phyloP scores from a whole-genome alignment of 1,284 basidiomycete species.

The Ustilago hordei region DNA sequence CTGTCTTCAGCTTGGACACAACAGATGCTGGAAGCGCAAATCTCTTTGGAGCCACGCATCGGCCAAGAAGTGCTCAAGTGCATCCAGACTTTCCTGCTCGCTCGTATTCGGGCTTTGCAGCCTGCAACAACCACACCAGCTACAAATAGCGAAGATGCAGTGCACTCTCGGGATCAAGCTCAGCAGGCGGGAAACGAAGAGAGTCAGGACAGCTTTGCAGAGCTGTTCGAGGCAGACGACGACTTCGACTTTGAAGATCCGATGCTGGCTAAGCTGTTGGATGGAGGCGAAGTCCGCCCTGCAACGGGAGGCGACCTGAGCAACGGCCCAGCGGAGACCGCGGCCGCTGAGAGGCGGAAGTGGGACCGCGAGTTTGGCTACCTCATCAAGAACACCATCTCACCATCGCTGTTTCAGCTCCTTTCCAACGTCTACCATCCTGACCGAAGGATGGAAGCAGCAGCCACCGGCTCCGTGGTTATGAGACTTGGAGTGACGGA shows the following conservation, averaged over 20 bases:
- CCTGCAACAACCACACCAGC: slow-evolving; percentile 70
- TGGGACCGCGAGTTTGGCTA: slow-evolving; percentile 65
- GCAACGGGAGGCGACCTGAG: slow-evolving; percentile 66
- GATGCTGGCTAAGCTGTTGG: slow-evolving; percentile 74
- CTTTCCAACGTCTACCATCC: slow-evolving; percentile 74
- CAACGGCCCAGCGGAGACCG: slow-evolving; percentile 67
- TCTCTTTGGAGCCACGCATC: slow-evolving; percentile 73
- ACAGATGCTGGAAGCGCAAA: slow-evolving; percentile 74
- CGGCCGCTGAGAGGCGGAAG: slow-evolving; percentile 54
- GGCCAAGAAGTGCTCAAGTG: slow-evolving; percentile 75
- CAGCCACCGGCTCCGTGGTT: slow-evolving; percentile 24
- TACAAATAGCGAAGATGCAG: not conserved
- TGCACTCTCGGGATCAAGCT: not conserved
- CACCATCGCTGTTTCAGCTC: slow-evolving; percentile 76
- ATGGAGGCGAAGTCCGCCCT: slow-evolving; percentile 65
- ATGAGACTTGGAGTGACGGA: slow-evolving; percentile 44
- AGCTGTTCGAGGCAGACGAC: slow-evolving; percentile 73
- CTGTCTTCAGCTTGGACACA: slow-evolving; percentile 76
- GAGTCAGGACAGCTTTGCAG: slow-evolving; percentile 80
- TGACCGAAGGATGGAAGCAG: slow-evolving; percentile 40
- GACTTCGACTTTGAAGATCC: slow-evolving; percentile 76
- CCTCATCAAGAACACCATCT: slow-evolving; percentile 75
- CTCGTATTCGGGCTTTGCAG: slow-evolving; percentile 72
- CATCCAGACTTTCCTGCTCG: slow-evolving; percentile 77
- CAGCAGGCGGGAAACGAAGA: slow-evolving; percentile 41